phyloP scores from a whole-genome alignment of 768 basidiomycete species.

The Galerina sulciceps region DNA sequence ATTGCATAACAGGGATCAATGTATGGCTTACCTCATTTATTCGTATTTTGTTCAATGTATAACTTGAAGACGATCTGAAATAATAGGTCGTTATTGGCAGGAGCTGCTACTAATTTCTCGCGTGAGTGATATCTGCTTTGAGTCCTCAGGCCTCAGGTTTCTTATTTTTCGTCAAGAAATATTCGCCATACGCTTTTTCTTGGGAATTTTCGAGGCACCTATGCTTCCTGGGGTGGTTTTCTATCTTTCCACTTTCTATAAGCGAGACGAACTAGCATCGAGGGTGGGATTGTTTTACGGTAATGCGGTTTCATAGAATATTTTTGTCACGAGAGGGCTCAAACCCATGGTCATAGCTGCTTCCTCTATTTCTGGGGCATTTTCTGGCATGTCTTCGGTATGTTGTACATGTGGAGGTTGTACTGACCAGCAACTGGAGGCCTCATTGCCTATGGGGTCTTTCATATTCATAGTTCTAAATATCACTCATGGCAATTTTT shows the following conservation, averaged over 20 bases:
- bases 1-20: slow-evolving; percentile 40
- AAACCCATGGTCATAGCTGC: slow-evolving; percentile 31
- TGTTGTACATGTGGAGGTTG: background rate
- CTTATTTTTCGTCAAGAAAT: slow-evolving; percentile 34
- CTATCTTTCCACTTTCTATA: slow-evolving; percentile 57
- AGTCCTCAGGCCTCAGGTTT: background rate
- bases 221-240: slow-evolving; percentile 55
- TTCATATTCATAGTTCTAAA: slow-evolving; percentile 44
- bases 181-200: slow-evolving; percentile 51
- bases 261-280: slow-evolving; percentile 53
- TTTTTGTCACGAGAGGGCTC: background rate
- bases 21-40: slow-evolving; percentile 23
- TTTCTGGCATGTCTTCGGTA: slow-evolving; percentile 36
- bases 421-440: slow-evolving; percentile 10
- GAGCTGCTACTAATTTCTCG: slow-evolving; percentile 50
- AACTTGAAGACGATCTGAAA: too few species aligned
- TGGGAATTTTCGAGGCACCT: slow-evolving; percentile 55
- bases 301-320: slow-evolving; percentile 38
- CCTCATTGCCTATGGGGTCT: slow-evolving; percentile 55
- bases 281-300: slow-evolving; percentile 55
- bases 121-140: slow-evolving; percentile 20
- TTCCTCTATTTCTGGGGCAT: slow-evolving; percentile 50
- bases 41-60: too few species aligned
- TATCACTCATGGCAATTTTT: slow-evolving; percentile 56
- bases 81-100: slow-evolving; percentile 47